phyloP scores from a whole-genome alignment of 1,284 basidiomycete genomes.

The Hypsizygus ulmarius region DNA sequence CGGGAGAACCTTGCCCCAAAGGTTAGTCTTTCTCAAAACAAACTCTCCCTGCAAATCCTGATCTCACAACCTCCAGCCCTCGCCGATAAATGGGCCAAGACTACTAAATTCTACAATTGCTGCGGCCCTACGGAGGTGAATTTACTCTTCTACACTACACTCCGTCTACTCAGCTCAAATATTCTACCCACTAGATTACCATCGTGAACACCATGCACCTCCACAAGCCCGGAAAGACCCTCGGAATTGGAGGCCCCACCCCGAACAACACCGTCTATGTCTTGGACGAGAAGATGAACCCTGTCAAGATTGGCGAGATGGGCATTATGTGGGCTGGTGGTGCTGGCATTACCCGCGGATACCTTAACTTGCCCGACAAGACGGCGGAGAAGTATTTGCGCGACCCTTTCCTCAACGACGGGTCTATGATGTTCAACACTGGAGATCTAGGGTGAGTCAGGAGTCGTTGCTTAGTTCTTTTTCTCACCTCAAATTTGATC shows the following conservation, averaged over 20 bases:
- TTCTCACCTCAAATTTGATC: neutral
- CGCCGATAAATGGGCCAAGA: slow-evolving; percentile 49
- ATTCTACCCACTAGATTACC: slow-evolving; percentile 39
- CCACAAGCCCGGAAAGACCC: slow-evolving; percentile 39
- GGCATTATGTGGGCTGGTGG: slow-evolving; percentile 64
- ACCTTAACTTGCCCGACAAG: slow-evolving; percentile 53
- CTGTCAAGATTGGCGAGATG: slow-evolving; percentile 48
- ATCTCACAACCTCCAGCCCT: slow-evolving; percentile 33
- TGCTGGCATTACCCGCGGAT: slow-evolving; percentile 50
- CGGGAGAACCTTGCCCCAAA: slow-evolving; percentile 58
- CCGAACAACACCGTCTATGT: slow-evolving; percentile 60
- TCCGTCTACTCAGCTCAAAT: neutral
- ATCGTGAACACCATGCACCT: slow-evolving; percentile 59
- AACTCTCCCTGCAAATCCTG: neutral
- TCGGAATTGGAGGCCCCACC: slow-evolving; percentile 53
- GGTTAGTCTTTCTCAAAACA: slow-evolving; percentile 30
- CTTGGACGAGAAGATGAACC: slow-evolving; percentile 47
- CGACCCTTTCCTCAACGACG: slow-evolving; percentile 51
- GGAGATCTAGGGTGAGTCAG: slow-evolving; percentile 48
- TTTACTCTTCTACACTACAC: slow-evolving; percentile 11
- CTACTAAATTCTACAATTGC: slow-evolving; percentile 43
- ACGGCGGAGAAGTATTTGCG: slow-evolving; percentile 48
- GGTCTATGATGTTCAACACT: slow-evolving; percentile 56
- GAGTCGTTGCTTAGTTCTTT: neutral
- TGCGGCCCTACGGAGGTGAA: slow-evolving; percentile 50